These are phyloP conservation scores for Podospora didyma DNA, from an alignment of 495 filamentous ascomycete genomes.

Conservation along the genomic window DNA sequence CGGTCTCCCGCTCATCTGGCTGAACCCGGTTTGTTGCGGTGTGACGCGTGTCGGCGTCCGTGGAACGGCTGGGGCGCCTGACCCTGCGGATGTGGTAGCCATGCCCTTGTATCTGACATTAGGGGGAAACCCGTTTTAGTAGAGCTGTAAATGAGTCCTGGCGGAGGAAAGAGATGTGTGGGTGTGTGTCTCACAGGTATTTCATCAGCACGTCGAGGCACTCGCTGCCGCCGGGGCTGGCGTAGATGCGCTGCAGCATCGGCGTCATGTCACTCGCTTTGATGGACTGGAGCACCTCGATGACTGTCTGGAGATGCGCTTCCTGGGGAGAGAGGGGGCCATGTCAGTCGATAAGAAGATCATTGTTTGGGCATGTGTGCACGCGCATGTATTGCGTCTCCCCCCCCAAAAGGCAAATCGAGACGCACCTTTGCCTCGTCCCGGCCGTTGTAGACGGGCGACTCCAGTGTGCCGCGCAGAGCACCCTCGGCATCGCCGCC, in stretches of 20 bases:
- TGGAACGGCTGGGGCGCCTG: conserved; percentile 11
- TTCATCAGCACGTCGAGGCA: conserved; percentile 71
- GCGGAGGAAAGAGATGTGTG: neutral
- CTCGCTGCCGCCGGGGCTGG: conserved; percentile 66
- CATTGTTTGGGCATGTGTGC: too few relatives aligned
- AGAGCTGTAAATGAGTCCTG: neutral
- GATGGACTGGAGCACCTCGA: conserved; percentile 85
- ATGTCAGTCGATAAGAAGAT: neutral
- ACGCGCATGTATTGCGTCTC: too few relatives aligned
- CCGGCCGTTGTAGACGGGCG: conserved; percentile 53
- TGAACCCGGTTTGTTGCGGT: conserved; percentile 79
- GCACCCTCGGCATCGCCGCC: conserved; percentile 83
- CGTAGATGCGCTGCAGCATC: conserved; percentile 72
- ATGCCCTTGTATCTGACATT: conserved; percentile 74
- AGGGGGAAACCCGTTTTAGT: neutral
- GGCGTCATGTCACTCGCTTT: conserved; percentile 87
- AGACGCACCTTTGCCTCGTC: conserved; percentile 63
- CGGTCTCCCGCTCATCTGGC: conserved; percentile 69
- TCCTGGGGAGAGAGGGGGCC: conserved; percentile 41
- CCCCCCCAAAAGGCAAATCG: too few relatives aligned
- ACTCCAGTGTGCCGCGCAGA: conserved; percentile 73
- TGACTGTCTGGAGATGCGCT: conserved; percentile 72
- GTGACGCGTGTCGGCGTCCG: conserved; percentile 52
- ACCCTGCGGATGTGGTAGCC: conserved; percentile 40
- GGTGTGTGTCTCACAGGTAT: conserved; percentile 53